Base-by-base conservation (phyloP, 352 stramenopile genomes). In the Pythium grandisporangium region DNA sequence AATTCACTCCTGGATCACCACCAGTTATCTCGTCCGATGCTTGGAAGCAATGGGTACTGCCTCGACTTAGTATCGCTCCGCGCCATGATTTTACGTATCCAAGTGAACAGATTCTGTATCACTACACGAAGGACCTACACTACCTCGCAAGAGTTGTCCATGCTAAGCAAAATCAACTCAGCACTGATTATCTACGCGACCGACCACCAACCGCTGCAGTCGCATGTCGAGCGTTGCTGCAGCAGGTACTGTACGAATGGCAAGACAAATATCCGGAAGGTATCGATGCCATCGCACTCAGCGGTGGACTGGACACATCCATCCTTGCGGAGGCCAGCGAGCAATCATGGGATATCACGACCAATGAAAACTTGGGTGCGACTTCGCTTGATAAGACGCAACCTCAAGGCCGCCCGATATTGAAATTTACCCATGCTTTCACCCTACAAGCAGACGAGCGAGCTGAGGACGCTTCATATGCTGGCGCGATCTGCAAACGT, bases 301-400 rank as follows among this genome's bases (percentile, higher is more conserved):
- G 72, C 21, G 75, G 63, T 23, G 75, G 75, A 1, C 50, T 89
- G 0, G 75, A 89, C 40, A 89, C 75, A 1, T 89, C 75, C 6
- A 78, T 89, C 25, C 40, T 86, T 12, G 67, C 63, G 0, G 70
- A 89, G 47, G 72, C 75, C 6, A 82, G 50, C 30, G 58, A 42
- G 6, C 61, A 78, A 46, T 39, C 51, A 2, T 64, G 71, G 40
- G 30, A 52, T 20, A n/a, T n/a, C n/a, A n/a, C n/a, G n/a, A 20
- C 34, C 3, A 37, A 59, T 25, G 38, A 57, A 6, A 38, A 48
- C 1, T 57, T 66, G 11, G 55, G 53, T 44, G 42, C 53, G 0
- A 51, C 71, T n/a, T 77, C 56, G 7, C 58, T 76, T 3, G 54
- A 79, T 30, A 83, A 69, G 34, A 36, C 30, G 4, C 35, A 42